These are phyloP conservation scores for Dipodascus geniculatus DNA, from an alignment of 805 yeast genomes.

Conservation along the genomic window DNA sequence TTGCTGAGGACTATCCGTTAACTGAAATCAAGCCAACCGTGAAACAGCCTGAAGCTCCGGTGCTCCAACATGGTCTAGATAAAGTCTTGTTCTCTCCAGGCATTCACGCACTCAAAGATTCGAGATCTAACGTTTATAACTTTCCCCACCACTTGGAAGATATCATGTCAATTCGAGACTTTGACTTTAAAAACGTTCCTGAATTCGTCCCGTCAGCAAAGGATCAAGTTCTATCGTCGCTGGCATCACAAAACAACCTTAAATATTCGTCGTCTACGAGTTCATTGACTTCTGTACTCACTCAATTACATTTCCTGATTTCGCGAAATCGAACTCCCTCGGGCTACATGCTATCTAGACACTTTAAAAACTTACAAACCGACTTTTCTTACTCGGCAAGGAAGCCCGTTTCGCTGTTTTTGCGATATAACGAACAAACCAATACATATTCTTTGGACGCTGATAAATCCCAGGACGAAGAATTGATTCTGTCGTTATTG, in stretches of 20 bases:
- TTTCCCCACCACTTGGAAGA: conserved; percentile 48
- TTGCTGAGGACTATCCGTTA: background rate
- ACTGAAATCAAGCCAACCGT: background rate
- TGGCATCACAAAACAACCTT: conserved; percentile 31
- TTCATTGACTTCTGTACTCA: conserved; percentile 66
- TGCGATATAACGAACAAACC: conserved; percentile 33
- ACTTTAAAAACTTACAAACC: conserved; percentile 24
- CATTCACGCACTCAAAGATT: conserved; percentile 66
- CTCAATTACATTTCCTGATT: conserved; percentile 63
- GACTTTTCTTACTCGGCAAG: conserved; percentile 35
- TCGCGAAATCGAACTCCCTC: conserved; percentile 48
- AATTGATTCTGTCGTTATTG: conserved; percentile 54
- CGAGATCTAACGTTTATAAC: conserved; percentile 62
- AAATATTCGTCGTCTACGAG: conserved; percentile 72
- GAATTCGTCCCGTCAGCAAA: conserved; percentile 56
- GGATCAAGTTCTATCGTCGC: conserved; percentile 40
- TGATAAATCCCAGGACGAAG: conserved; percentile 57
- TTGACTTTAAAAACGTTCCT: conserved; percentile 47
- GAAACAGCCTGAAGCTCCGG: conserved; percentile 34
- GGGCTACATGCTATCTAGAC: conserved; percentile 32
- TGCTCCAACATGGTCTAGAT: conserved; percentile 53
- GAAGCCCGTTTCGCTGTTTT: conserved; percentile 45
- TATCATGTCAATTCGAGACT: conserved; percentile 52
- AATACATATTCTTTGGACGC: conserved; percentile 52
- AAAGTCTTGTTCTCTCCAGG: conserved; percentile 71